These are phyloP conservation scores for Hemileccinum impolitum DNA, from an alignment of 768 basidiomycete species.

Conservation along the genomic window DNA sequence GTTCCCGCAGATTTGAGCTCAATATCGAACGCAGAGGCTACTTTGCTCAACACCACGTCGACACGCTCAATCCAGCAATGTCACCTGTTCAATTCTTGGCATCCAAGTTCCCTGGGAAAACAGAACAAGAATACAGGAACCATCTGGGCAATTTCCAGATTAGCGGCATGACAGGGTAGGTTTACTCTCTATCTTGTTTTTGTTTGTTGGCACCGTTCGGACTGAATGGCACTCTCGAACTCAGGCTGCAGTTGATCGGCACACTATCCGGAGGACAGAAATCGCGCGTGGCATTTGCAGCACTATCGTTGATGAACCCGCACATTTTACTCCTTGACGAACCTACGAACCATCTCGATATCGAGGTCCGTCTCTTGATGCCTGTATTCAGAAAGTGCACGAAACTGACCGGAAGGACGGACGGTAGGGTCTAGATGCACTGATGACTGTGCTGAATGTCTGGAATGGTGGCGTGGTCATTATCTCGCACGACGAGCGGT, in stretches of 20 bases:
- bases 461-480: conserved; percentile 94
- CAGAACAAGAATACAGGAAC: conserved; percentile 92
- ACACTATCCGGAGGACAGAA: conserved; percentile 96
- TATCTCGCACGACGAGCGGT: conserved; percentile 94
- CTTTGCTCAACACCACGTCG: conserved; percentile 96
- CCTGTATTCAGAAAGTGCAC: too few relatives aligned
- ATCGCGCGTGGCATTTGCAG: conserved; percentile 90
- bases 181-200: conserved; percentile 1
- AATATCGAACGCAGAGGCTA: conserved; percentile 55
- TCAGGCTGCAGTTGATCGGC: conserved; percentile 80
- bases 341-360: conserved; percentile 97
- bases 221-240: neutral
- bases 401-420: neutral
- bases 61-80: conserved; percentile 78
- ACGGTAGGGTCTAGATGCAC: conserved; percentile 83
- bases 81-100: conserved; percentile 94
- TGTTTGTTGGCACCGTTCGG: neutral
- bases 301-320: conserved; percentile 80
- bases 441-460: conserved; percentile 74
- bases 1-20: conserved; percentile 1
- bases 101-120: conserved; percentile 88
- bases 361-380: conserved; percentile 52
- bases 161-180: conserved; percentile 88
- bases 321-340: conserved; percentile 95
- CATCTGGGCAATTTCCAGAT: conserved; percentile 98